Evolutionary conservation across 306 rosid species (phyloP).

Genomic region (Quercus suber): DNA sequence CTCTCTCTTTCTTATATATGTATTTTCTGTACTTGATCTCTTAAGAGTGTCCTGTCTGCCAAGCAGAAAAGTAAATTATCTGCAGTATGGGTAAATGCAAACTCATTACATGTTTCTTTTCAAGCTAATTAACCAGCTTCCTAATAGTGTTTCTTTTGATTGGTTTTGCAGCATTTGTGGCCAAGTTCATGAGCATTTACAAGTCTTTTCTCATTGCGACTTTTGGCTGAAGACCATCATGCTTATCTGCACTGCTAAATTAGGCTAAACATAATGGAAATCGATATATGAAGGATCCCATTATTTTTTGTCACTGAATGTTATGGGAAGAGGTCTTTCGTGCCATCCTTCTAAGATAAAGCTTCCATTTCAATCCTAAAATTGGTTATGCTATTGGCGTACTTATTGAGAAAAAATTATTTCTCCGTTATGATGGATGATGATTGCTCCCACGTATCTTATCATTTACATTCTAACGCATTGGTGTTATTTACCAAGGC

Average conservation of each 20-base stretch:
- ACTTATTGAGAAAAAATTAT: background rate
- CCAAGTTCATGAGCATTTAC: constrained; percentile 90
- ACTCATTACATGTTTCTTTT: background rate
- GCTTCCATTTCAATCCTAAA: background rate
- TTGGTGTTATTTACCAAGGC: too few species aligned
- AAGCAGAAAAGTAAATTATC: background rate
- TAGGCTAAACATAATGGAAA: constrained; percentile 10
- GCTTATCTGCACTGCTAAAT: constrained; percentile 9
- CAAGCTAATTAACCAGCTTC: background rate
- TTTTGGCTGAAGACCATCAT: constrained; percentile 54
- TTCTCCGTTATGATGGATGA: too few species aligned
- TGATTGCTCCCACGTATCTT: background rate
- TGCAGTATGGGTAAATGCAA: background rate
- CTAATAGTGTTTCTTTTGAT: background rate
- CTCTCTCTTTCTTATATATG: too few species aligned
- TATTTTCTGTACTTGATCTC: too few species aligned
- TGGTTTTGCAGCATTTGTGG: constrained; percentile 75
- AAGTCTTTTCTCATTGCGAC: constrained; percentile 80
- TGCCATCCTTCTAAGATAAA: background rate
- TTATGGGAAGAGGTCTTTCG: background rate
- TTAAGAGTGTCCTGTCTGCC: too few species aligned
- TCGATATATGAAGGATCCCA: background rate
- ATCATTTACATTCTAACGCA: too few species aligned
- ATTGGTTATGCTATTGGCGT: background rate
- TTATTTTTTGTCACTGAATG: background rate